phyloP scores from a whole-genome alignment of 805 yeast genomes.

The Pichia manshurica region DNA sequence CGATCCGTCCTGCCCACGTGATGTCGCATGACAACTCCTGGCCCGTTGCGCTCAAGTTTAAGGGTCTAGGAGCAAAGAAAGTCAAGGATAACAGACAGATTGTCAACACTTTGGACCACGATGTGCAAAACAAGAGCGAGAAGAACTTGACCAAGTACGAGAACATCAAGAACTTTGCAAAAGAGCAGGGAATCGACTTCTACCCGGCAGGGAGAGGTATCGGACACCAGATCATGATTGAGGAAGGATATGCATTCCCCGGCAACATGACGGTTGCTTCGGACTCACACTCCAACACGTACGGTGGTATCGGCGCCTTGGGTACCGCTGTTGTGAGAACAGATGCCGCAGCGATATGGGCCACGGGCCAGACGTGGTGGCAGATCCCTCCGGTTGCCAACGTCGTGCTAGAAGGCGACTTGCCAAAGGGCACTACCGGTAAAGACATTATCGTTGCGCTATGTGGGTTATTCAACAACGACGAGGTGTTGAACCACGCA shows the following conservation, averaged over 20 bases:
- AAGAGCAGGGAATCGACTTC: constrained; percentile 87
- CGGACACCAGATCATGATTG: constrained; percentile 98
- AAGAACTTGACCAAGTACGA: constrained; percentile 82
- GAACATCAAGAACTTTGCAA: constrained; percentile 87
- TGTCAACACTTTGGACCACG: constrained; percentile 95
- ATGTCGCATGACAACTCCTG: constrained; percentile 99
- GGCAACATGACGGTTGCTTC: constrained; percentile 90
- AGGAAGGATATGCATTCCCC: constrained; percentile 98
- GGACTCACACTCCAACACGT: constrained; percentile 95
- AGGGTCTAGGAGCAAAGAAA: constrained; percentile 84
- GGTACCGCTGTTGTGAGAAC: constrained; percentile 99
- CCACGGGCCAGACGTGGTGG: constrained; percentile 99
- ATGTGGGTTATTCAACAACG: constrained; percentile 89
- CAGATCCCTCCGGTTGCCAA: constrained; percentile 98
- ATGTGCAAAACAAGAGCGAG: constrained; percentile 88
- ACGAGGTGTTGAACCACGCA: constrained; percentile 89
- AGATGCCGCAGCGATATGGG: constrained; percentile 99
- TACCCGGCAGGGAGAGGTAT: constrained; percentile 99
- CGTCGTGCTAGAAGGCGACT: constrained; percentile 75
- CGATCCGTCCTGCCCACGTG: constrained; percentile 92
- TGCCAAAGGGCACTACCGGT: constrained; percentile 87
- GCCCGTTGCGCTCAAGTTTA: constrained; percentile 98
- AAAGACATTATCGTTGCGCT: constrained; percentile 95
- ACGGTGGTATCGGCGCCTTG: constrained; percentile 92
- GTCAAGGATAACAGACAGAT: constrained; percentile 85